Evolutionary conservation across 495 filamentous ascomycete genomes (phyloP), one percentile per base, ranked within the genome.

Genomic region (Xylaria flabelliformis): DNA sequence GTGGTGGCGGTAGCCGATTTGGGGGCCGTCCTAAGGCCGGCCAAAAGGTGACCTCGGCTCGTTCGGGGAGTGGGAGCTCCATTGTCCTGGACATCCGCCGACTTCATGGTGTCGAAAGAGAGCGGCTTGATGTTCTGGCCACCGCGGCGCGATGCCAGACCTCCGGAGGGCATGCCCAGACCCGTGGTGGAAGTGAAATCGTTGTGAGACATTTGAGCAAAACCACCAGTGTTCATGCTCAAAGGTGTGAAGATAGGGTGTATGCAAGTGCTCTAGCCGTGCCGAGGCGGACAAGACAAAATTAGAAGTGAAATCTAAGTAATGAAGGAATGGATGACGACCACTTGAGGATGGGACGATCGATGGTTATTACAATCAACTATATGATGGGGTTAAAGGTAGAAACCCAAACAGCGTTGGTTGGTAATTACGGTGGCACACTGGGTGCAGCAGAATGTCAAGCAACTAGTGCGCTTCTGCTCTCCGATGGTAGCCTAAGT

Each of bases 191-290:
- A 87, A 78, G 89, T 84, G 80, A 89, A 91, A 81, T 88, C 88
- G 85, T 92, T 91, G 88, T 95, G 97, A 82, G 93, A 92, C 97
- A 99, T 98, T 87, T 97, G 96, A 94, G 95, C 92, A 88, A 97
- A 93, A 94, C 94, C 94, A 89, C 95, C 96, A 89, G 95, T 90
- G 94, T 97, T 92, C 90, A 97, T 96, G 88, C 92, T 94, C 92
- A 91, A 83, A 74, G 46, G 71, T 58, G 67, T 68, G 70, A 73
- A 61, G 69, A 73, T 53, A 53, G 70, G 71, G 29, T 26, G 62
- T 59, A 53, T 39, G 53, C 41, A 72, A 67, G 42, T 67, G 17
- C 62, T 71, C 71, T 66, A 24, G 56, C 32, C 62, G 66, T 73
- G 62, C 75, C 69, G 64, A 66, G 69, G 67, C 67, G 70, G 74